These are phyloP conservation scores for Astrothelium macrocarpum DNA, from an alignment of 495 filamentous ascomycete genomes.

Conservation along the genomic window DNA sequence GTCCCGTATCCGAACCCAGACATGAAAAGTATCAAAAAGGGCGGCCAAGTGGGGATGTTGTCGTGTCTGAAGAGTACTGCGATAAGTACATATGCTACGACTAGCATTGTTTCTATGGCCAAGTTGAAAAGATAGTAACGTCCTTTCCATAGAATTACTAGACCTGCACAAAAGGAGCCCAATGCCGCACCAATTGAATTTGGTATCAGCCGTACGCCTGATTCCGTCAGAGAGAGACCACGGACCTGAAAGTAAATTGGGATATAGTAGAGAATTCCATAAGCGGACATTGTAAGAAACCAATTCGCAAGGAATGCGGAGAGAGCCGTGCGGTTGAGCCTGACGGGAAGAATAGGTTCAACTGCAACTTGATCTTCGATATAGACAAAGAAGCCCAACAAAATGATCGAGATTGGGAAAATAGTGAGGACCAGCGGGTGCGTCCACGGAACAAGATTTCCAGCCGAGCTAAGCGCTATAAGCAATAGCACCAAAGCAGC, in stretches of 20 bases:
- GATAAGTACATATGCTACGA: conserved; percentile 15
- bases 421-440: conserved; percentile 67
- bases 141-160: no score
- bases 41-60: conserved; percentile 50
- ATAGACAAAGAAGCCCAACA: conserved; percentile 54
- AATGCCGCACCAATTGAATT: no score
- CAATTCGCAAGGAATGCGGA: no score
- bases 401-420: conserved; percentile 54
- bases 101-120: no score
- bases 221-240: no score
- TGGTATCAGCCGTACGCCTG: no score
- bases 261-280: conserved; percentile 59
- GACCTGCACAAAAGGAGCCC: no score
- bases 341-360: conserved; percentile 84
- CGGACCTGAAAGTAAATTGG: no score
- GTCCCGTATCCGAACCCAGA: conserved; percentile 63
- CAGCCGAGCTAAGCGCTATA: conserved; percentile 73
- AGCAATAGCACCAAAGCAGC: conserved; percentile 64
- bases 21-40: conserved; percentile 61
- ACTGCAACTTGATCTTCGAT: conserved; percentile 54
- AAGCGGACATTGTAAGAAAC: conserved; percentile 48
- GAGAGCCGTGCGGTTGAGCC: no score
- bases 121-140: conserved; percentile 64
- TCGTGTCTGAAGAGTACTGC: conserved; percentile 49
- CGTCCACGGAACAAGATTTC: conserved; percentile 78